These are phyloP conservation scores for Acacia confusa DNA, from an alignment of 306 rosid genomes.

Conservation along the genomic window DNA sequence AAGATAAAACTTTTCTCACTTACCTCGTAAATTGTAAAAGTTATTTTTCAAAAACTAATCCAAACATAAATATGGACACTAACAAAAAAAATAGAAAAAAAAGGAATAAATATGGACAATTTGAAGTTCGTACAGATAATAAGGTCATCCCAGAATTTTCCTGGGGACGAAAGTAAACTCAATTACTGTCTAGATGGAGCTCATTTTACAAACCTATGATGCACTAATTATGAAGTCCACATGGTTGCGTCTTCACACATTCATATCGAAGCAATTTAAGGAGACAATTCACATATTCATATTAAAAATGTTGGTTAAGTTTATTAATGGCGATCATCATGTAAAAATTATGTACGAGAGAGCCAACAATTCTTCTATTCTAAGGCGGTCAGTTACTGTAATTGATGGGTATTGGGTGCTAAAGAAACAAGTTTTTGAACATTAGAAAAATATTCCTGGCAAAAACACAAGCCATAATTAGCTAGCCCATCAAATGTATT, in stretches of 20 bases:
- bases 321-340: too few relatives aligned
- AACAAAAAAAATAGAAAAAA: too few relatives aligned
- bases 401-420: not conserved
- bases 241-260: not conserved
- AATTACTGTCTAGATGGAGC: not conserved
- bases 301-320: not conserved
- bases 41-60: too few relatives aligned
- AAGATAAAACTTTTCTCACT: too few relatives aligned
- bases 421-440: not conserved
- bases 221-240: not conserved
- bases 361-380: not conserved
- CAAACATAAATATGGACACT: not conserved
- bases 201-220: not conserved
- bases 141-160: not conserved
- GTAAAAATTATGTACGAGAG: not conserved
- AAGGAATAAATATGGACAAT: not conserved
- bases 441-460: not conserved
- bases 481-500: not conserved
- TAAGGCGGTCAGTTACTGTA: not conserved
- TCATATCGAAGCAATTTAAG: not conserved
- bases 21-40: too few relatives aligned
- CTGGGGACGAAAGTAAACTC: not conserved
- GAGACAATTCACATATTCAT: not conserved
- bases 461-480: not conserved
- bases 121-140: not conserved